Evolutionary conservation across 1,284 basidiomycete genomes (phyloP).

Genomic region (Laetiporus sulphureus): DNA sequence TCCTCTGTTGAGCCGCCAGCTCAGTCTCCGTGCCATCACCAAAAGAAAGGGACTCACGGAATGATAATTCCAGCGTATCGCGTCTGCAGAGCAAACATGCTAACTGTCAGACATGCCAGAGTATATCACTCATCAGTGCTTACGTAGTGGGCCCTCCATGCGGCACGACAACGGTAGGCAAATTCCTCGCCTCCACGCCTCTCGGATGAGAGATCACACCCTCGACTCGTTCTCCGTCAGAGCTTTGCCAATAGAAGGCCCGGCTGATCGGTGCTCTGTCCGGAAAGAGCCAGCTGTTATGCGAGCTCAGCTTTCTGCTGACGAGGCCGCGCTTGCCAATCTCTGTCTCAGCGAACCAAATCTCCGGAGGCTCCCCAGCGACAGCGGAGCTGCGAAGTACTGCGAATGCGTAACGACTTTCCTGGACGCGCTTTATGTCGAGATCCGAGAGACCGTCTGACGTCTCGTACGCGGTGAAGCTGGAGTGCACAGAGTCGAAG

Average conservation of each 20-base stretch:
- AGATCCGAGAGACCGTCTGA: constrained; percentile 2
- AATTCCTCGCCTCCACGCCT: not conserved
- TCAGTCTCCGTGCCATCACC: no score
- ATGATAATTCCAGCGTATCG: constrained; percentile 1
- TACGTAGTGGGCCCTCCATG: constrained; percentile 7
- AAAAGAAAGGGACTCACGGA: not conserved
- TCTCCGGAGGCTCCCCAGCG: constrained; percentile 2
- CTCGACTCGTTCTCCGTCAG: constrained; percentile 5
- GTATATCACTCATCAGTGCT: not conserved
- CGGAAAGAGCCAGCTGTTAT: constrained; percentile 2
- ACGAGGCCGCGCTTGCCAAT: not conserved
- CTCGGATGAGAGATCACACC: constrained; percentile 6
- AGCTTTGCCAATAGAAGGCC: constrained; percentile 3
- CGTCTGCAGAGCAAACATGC: constrained; percentile 2
- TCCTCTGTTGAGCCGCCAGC: not conserved
- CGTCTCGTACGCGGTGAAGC: constrained; percentile 2
- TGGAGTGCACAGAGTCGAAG: constrained; percentile 1
- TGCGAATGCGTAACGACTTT: constrained; percentile 1
- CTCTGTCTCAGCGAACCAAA: constrained; percentile 3
- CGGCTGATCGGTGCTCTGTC: not conserved
- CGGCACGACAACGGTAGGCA: constrained; percentile 6
- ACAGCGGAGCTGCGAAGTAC: constrained; percentile 6
- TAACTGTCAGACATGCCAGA: not conserved
- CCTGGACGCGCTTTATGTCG: constrained; percentile 2
- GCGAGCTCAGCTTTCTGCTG: constrained; percentile 2